These are phyloP conservation scores for Aquilaria sinensis DNA, from an alignment of 345 rosid genomes.

Conservation along the genomic window DNA sequence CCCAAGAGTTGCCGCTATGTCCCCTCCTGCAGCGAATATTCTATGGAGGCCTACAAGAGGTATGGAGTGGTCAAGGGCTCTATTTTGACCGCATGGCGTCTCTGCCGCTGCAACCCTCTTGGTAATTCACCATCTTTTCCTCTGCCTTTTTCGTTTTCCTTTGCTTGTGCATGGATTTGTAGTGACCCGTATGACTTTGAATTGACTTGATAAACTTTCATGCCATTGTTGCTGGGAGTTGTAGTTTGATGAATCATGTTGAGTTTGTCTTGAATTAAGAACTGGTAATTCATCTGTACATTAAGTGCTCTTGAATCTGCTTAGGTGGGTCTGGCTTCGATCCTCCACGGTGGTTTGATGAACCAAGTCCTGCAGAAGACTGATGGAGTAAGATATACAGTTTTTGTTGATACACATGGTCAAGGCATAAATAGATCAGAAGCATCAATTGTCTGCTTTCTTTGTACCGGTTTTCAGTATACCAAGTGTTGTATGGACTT, in stretches of 20 bases:
- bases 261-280: not conserved
- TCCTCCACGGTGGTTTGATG: constrained; percentile 90
- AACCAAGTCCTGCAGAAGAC: constrained; percentile 37
- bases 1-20: constrained; percentile 78
- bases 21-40: constrained; percentile 90
- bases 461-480: no score
- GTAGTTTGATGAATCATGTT: not conserved
- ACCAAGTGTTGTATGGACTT: not conserved
- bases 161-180: no score
- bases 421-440: not conserved
- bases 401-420: not conserved
- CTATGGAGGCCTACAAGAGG: constrained; percentile 90
- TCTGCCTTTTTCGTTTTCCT: not conserved
- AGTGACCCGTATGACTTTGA: no score
- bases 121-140: constrained; percentile 28
- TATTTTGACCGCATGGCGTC: constrained; percentile 69
- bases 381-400: constrained; percentile 13
- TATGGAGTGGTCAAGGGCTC: constrained; percentile 76
- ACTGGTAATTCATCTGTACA: not conserved
- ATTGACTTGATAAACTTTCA: no score
- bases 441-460: not conserved
- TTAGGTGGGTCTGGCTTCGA: constrained; percentile 73
- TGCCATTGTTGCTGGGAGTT: no score
- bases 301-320: no score
- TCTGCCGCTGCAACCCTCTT: constrained; percentile 92